Percentiles rank a stretch among this genome's conserved stretches.
Conservation (phyloP, 2,329 filamentous ascomycete species). For the Trichoderma harzianum region DNA sequence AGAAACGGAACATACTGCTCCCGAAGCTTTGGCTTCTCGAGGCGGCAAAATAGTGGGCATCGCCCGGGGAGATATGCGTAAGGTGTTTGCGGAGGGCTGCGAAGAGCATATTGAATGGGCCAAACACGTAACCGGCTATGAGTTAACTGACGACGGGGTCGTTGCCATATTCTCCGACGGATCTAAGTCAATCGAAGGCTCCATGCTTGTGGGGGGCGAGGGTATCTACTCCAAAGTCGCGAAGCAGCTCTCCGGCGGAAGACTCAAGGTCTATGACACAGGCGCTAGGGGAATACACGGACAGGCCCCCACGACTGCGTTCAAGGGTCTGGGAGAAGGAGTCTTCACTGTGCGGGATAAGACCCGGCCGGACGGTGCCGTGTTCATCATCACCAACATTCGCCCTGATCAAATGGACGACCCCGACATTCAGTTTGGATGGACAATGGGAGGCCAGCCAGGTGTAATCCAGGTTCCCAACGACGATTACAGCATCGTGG, state of each 20-base stretch:
- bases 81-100: constrained; percentile 53
- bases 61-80: constrained; percentile 60
- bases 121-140: constrained; percentile 56
- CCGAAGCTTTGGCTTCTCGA: constrained; percentile 45
- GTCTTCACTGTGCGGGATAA: constrained; percentile 56
- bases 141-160: constrained; percentile 53
- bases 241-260: constrained; percentile 55
- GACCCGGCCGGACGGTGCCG: constrained; percentile 41
- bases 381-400: constrained; percentile 62
- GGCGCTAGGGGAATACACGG: constrained; percentile 64
- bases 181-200: constrained; percentile 54
- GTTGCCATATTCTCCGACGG: constrained; percentile 58
- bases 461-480: constrained; percentile 57
- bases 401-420: constrained; percentile 58
- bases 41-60: constrained; percentile 60
- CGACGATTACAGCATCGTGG: constrained; percentile 57
- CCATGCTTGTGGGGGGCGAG: constrained; percentile 59
- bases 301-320: constrained; percentile 59
- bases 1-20: constrained; percentile 28
- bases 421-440: constrained; percentile 55
- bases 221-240: constrained; percentile 60
- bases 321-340: constrained; percentile 60
- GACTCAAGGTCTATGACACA: constrained; percentile 60
- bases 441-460: constrained; percentile 59
- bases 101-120: constrained; percentile 55